Evolutionary conservation across 352 stramenopile genomes (phyloP).

Genomic region (Phytophthora tubulina): DNA sequence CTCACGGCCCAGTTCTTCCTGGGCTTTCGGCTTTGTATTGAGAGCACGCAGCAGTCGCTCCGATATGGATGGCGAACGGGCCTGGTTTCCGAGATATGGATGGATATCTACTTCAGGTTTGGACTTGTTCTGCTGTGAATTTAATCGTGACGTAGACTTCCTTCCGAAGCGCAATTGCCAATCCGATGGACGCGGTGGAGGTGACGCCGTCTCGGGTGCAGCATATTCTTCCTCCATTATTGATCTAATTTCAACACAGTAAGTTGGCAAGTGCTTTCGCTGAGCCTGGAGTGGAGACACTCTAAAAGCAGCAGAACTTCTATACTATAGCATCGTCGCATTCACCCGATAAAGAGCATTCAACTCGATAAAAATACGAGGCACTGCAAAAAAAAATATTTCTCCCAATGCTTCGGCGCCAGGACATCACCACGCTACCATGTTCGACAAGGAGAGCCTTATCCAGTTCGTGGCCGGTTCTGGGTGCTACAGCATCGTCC

Average conservation of each 20-base stretch:
- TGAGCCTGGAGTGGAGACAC: too few relatives aligned
- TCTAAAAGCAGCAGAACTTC: slow-evolving; percentile 27
- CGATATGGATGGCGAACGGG: slow-evolving; percentile 45
- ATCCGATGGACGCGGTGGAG: slow-evolving; percentile 47
- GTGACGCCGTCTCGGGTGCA: slow-evolving; percentile 28
- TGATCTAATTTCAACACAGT: not conserved
- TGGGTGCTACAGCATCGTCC: slow-evolving; percentile 71
- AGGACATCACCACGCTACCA: not conserved
- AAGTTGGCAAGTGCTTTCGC: slow-evolving; percentile 1
- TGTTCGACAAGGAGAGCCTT: slow-evolving; percentile 76
- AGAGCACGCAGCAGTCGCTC: slow-evolving; percentile 54
- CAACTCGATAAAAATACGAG: slow-evolving; percentile 38
- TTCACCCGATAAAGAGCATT: slow-evolving; percentile 15
- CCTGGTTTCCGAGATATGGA: not conserved
- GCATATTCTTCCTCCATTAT: slow-evolving; percentile 23
- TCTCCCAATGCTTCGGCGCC: slow-evolving; percentile 15
- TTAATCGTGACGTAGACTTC: slow-evolving; percentile 22
- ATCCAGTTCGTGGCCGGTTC: slow-evolving; percentile 68
- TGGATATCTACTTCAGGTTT: slow-evolving; percentile 2
- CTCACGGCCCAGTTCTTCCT: slow-evolving; percentile 47
- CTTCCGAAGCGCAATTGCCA: slow-evolving; percentile 76
- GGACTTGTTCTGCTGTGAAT: not conserved
- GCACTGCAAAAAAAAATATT: too few relatives aligned
- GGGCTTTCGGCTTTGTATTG: slow-evolving; percentile 29
- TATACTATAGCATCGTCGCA: slow-evolving; percentile 8